Percentiles rank a stretch among this genome's conserved stretches.
These are phyloP conservation scores for Umbelopsis isabellina DNA, from an alignment of 192 early-diverging fungal species.

Conservation along the genomic window DNA sequence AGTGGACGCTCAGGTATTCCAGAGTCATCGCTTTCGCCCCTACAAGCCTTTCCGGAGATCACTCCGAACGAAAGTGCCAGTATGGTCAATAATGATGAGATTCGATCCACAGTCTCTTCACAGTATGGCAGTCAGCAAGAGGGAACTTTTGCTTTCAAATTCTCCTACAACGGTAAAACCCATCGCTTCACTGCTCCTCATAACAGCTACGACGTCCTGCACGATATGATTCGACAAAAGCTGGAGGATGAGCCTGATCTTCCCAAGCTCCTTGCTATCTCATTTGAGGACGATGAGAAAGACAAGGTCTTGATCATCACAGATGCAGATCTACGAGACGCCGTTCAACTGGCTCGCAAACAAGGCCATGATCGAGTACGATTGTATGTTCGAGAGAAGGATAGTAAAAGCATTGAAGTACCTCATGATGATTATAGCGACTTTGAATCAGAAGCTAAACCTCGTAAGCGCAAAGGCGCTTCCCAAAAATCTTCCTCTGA, in stretches of 20 bases:
- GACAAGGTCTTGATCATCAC: slow-evolving; percentile 82
- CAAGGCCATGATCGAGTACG: slow-evolving; percentile 78
- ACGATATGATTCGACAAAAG: slow-evolving; percentile 61
- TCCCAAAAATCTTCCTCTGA: slow-evolving; percentile 5
- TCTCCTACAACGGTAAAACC: slow-evolving; percentile 73
- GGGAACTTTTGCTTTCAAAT: slow-evolving; percentile 69
- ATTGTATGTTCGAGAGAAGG: slow-evolving; percentile 45
- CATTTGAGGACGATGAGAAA: slow-evolving; percentile 91
- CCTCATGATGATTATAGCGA: background rate
- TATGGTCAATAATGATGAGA: slow-evolving; percentile 49
- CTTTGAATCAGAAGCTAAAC: background rate
- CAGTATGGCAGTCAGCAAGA: background rate
- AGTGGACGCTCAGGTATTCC: slow-evolving; percentile 46
- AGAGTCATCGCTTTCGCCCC: slow-evolving; percentile 42
- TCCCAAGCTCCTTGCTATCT: slow-evolving; percentile 53
- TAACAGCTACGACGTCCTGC: slow-evolving; percentile 55
- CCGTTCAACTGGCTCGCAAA: slow-evolving; percentile 79
- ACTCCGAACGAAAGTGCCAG: slow-evolving; percentile 60
- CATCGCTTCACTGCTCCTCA: slow-evolving; percentile 73
- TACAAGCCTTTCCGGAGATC: slow-evolving; percentile 57
- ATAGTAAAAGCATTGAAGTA: background rate
- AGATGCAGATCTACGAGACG: slow-evolving; percentile 81
- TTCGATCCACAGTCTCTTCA: slow-evolving; percentile 30
- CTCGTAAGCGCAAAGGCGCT: background rate
- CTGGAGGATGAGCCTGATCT: slow-evolving; percentile 25